Evolutionary conservation across 2,329 filamentous ascomycete genomes (phyloP), one percentile per base, ranked within the genome.

Genomic region (Xylaria sp.): DNA sequence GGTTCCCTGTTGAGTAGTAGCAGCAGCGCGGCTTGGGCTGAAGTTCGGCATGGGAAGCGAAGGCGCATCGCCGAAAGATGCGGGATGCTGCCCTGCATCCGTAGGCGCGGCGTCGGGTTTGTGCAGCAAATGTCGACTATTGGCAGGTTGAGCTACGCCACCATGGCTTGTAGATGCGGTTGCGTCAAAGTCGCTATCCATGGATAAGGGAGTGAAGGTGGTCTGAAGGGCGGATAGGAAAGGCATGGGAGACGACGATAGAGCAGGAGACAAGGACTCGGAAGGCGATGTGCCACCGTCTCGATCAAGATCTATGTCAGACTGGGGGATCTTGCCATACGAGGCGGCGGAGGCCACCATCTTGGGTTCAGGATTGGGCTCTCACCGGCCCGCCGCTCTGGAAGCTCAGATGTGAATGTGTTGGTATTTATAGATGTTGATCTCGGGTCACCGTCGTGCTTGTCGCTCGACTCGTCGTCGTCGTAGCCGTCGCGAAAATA

Each of bases 141-240:
- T 35, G 21, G 5, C 35, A 15, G 25, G n/a, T 46, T 50, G 60
- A n/a, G 40, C 23, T 45, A 49, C 37, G 21, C 64, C 52, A 38
- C 37, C 45, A 45, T 49, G 40, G 28, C 51, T 37, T 9, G 31
- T 47, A 1, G 49, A 45, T 21, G 31, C 33, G 11, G 11, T 40
- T 15, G 51, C 12, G 49, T 64, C 58, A 23, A 69, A 64, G 40
- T 75, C 71, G 64, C 70, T 73, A 37, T 73, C 67, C 72, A 75
- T 72, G 11, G 74, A 75, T 50, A 76, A 57, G 3, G 73, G 73
- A n/a, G 73, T 75, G 55, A 74, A 73, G 9, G 71, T 69, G 15
- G 71, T 67, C 46, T 71, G 67, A 42, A 69, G 54, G 42, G 66
- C 50, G 4, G 66, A 65, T 14, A 75, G 68, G 54, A 74, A 72